These are phyloP conservation scores for Yamadazyma diddensiae DNA, from an alignment of 1,139 yeast species.

Conservation along the genomic window DNA sequence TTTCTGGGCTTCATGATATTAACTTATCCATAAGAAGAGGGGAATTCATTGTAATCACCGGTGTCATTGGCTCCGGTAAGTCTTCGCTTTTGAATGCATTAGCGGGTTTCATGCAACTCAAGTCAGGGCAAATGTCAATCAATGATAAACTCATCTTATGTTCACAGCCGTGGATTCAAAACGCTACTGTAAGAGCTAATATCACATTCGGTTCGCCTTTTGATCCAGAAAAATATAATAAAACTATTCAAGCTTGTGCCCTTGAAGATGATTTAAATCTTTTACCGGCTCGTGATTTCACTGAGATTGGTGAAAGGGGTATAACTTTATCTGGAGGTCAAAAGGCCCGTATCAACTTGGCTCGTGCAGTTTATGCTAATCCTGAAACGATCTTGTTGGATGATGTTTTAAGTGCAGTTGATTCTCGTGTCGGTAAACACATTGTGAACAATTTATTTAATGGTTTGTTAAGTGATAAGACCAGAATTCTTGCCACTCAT, in stretches of 20 bases:
- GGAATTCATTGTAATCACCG: constrained; percentile 40
- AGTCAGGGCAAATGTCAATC: constrained; percentile 23
- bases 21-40: constrained; percentile 25
- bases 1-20: constrained; percentile 31
- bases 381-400: constrained; percentile 34
- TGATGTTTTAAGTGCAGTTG: constrained; percentile 44
- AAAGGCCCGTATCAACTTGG: constrained; percentile 41
- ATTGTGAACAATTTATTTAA: constrained; percentile 33
- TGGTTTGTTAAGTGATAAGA: constrained; percentile 29
- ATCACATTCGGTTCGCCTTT: constrained; percentile 36
- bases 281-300: constrained; percentile 35
- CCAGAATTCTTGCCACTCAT: constrained; percentile 48
- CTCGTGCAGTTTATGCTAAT: constrained; percentile 39
- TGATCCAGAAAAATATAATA: constrained; percentile 26
- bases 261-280: constrained; percentile 35
- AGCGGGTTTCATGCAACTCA: constrained; percentile 37
- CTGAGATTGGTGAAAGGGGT: constrained; percentile 45
- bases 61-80: constrained; percentile 48
- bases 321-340: constrained; percentile 44
- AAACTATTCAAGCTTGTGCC: constrained; percentile 36
- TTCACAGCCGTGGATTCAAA: constrained; percentile 44
- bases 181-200: constrained; percentile 42
- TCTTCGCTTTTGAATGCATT: constrained; percentile 56
- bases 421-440: constrained; percentile 39
- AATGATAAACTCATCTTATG: constrained; percentile 31